Percentiles rank a stretch among this genome's conserved stretches.
phyloP scores from a whole-genome alignment of 495 filamentous ascomycete species.

The Penicillium dipodomyicola region DNA sequence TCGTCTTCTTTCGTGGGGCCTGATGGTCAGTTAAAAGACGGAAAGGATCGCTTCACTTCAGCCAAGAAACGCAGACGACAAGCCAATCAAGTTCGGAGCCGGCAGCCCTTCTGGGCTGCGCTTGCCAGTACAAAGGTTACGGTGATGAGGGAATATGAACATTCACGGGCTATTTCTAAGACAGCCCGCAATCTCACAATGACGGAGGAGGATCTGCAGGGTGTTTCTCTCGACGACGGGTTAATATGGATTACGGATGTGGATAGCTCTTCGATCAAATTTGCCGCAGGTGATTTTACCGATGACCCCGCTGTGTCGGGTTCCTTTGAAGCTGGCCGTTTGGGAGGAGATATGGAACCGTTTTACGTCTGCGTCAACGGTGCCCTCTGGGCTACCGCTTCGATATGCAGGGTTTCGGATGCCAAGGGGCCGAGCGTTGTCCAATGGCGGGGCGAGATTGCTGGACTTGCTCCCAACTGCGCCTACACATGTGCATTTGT shows the following conservation, averaged over 20 bases:
- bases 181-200: slow-evolving; percentile 60
- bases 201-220: slow-evolving; percentile 81
- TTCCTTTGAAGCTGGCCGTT: slow-evolving; percentile 32
- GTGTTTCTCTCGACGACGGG: slow-evolving; percentile 73
- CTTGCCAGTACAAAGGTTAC: slow-evolving; percentile 93
- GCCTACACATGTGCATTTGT: slow-evolving; percentile 86
- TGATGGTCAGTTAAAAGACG: slow-evolving; percentile 56
- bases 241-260: slow-evolving; percentile 87
- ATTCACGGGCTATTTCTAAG: slow-evolving; percentile 76
- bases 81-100: slow-evolving; percentile 80
- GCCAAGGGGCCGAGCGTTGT: slow-evolving; percentile 50
- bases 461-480: slow-evolving; percentile 79
- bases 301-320: slow-evolving; percentile 38
- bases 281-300: slow-evolving; percentile 69
- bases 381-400: slow-evolving; percentile 81
- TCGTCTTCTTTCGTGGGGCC: slow-evolving; percentile 45
- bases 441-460: slow-evolving; percentile 80
- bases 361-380: slow-evolving; percentile 89
- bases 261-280: slow-evolving; percentile 76
- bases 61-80: slow-evolving; percentile 86
- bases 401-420: slow-evolving; percentile 56
- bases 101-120: slow-evolving; percentile 92
- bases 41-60: slow-evolving; percentile 54
- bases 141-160: slow-evolving; percentile 87
- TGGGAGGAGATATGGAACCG: slow-evolving; percentile 60